Percentiles rank a stretch among this genome's conserved stretches.
phyloP scores from a whole-genome alignment of 192 early-diverging fungal species.

The Coemansia sp. region DNA sequence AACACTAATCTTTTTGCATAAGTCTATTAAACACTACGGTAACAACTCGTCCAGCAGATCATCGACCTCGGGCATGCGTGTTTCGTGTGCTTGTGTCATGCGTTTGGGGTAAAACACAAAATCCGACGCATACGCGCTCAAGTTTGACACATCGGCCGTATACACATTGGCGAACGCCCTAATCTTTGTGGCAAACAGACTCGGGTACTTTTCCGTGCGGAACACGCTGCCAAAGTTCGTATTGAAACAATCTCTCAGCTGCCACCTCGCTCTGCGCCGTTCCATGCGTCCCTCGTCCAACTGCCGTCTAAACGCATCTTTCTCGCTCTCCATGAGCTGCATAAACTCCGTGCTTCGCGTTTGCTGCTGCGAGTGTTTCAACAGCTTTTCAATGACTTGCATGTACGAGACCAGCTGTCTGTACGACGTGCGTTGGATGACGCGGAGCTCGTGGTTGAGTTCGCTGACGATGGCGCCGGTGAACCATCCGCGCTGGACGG shows the following conservation, averaged over 20 bases:
- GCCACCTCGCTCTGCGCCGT: slow-evolving; percentile 44
- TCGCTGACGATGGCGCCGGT: slow-evolving; percentile 65
- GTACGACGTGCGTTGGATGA: slow-evolving; percentile 55
- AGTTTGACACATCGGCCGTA: slow-evolving; percentile 57
- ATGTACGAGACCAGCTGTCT: slow-evolving; percentile 56
- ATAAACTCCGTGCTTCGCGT: slow-evolving; percentile 29
- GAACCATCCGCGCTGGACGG: slow-evolving; percentile 62
- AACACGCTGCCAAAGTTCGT: slow-evolving; percentile 63
- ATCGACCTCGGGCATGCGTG: slow-evolving; percentile 47
- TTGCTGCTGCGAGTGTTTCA: slow-evolving; percentile 59
- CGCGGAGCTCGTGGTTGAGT: slow-evolving; percentile 56
- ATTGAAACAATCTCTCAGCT: slow-evolving; percentile 57
- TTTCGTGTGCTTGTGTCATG: slow-evolving; percentile 58
- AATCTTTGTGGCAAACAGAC: slow-evolving; percentile 63
- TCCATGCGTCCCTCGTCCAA: slow-evolving; percentile 55
- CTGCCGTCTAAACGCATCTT: slow-evolving; percentile 37
- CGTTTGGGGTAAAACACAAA: slow-evolving; percentile 65
- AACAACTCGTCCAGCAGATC: slow-evolving; percentile 43
- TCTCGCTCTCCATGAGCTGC: slow-evolving; percentile 17
- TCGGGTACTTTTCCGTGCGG: slow-evolving; percentile 60
- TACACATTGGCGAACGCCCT: slow-evolving; percentile 54
- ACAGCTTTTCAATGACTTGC: slow-evolving; percentile 56
- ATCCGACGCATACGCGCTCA: slow-evolving; percentile 58
- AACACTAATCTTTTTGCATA: neutral
- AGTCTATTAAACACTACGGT: neutral